Evolutionary conservation across 495 filamentous ascomycete genomes (phyloP).

Genomic region (Ascodesmis nigricans): DNA sequence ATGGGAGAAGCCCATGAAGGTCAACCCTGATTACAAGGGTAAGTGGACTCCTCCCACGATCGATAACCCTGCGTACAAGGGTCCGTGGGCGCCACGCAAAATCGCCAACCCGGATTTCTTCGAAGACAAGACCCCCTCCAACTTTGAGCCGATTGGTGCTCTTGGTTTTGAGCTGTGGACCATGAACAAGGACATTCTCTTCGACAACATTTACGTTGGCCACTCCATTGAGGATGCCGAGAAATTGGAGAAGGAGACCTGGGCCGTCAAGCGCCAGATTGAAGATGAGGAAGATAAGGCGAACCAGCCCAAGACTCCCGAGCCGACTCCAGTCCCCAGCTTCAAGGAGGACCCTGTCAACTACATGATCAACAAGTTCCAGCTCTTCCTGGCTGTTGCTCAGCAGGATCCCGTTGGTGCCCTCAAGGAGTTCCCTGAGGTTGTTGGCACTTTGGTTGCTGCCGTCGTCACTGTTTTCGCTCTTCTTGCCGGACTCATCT

Average conservation of each 20-base stretch:
- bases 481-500: conserved; percentile 36
- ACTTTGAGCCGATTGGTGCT: conserved; percentile 96
- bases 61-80: conserved; percentile 99
- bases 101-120: conserved; percentile 93
- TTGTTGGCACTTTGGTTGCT: conserved; percentile 56
- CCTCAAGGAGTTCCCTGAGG: conserved; percentile 74
- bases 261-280: conserved; percentile 69
- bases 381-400: conserved; percentile 66
- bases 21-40: conserved; percentile 97
- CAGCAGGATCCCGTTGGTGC: conserved; percentile 77
- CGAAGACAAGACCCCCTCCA: conserved; percentile 90
- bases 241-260: conserved; percentile 77
- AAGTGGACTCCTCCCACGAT: conserved; percentile 88
- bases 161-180: conserved; percentile 99
- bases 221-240: conserved; percentile 89
- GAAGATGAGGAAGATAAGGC: conserved; percentile 71
- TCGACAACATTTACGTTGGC: conserved; percentile 99
- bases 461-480: conserved; percentile 45
- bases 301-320: conserved; percentile 54
- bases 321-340: conserved; percentile 40
- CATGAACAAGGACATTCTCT: conserved; percentile 96
- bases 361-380: conserved; percentile 79
- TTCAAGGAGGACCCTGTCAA: conserved; percentile 82
- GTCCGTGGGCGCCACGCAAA: conserved; percentile 80
- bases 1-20: conserved; percentile 80